phyloP scores from a whole-genome alignment of 2,329 filamentous ascomycete species.

The Bipolaris zeicola region DNA sequence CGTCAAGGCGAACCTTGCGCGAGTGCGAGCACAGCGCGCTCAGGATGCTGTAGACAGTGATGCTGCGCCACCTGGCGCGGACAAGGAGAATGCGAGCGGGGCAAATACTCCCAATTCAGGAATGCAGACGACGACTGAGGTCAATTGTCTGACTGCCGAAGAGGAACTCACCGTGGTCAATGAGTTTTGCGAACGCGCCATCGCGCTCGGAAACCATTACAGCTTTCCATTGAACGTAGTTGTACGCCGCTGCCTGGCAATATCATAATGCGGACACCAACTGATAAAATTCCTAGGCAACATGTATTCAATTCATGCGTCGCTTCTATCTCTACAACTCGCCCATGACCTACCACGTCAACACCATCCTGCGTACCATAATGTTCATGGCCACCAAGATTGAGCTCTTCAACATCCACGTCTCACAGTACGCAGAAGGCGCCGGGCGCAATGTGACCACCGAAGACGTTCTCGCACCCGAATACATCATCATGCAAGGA shows the following conservation, averaged over 20 bases:
- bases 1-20: conserved; percentile 62
- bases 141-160: conserved; percentile 80
- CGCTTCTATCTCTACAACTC: conserved; percentile 97
- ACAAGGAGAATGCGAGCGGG: conserved; percentile 41
- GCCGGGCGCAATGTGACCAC: conserved; percentile 62
- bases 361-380: conserved; percentile 84
- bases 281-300: conserved; percentile 60
- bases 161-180: conserved; percentile 84
- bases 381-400: conserved; percentile 94
- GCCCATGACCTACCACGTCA: conserved; percentile 93
- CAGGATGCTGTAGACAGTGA: conserved; percentile 40
- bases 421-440: conserved; percentile 61
- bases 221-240: conserved; percentile 66
- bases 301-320: conserved; percentile 85
- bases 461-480: conserved; percentile 85
- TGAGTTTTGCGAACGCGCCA: conserved; percentile 71
- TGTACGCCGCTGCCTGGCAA: conserved; percentile 43
- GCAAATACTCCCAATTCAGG: conserved; percentile 34
- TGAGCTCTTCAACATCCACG: conserved; percentile 77
- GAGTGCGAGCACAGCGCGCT: conserved; percentile 50
- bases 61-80: conserved; percentile 32
- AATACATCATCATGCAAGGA: conserved; percentile 91
- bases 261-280: not conserved
- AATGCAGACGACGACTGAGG: conserved; percentile 49
- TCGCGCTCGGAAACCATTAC: conserved; percentile 63